A percentile compares a stretch with the other conserved stretches of the same genome.
Evolutionary conservation across 2,329 filamentous ascomycete species (phyloP).

Genomic region (Drechslerella coelobrocha): DNA sequence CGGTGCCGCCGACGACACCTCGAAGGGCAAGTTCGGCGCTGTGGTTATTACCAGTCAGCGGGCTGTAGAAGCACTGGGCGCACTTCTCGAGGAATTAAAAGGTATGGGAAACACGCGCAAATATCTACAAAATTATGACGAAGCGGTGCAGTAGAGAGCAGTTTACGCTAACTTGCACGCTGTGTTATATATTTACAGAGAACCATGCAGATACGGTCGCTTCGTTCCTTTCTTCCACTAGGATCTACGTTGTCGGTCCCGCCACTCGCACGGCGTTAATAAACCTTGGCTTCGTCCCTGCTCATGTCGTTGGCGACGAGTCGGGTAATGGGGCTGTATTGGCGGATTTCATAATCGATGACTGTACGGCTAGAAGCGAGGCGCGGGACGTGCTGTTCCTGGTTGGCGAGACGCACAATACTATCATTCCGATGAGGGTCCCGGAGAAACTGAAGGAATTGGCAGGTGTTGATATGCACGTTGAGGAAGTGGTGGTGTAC

Average conservation of each 20-base stretch:
- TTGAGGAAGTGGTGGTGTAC: slow-evolving; percentile 85
- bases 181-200: slow-evolving; percentile 47
- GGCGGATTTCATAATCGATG: slow-evolving; percentile 76
- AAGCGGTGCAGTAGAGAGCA: too few species aligned
- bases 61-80: slow-evolving; percentile 78
- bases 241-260: slow-evolving; percentile 80
- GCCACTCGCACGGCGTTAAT: slow-evolving; percentile 77
- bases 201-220: slow-evolving; percentile 56
- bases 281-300: slow-evolving; percentile 62
- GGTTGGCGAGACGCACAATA: slow-evolving; percentile 85
- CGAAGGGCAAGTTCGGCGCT: slow-evolving; percentile 68
- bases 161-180: slow-evolving; percentile 4
- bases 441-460: slow-evolving; percentile 69
- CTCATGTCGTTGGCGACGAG: slow-evolving; percentile 76
- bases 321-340: slow-evolving; percentile 85
- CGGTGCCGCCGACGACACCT: slow-evolving; percentile 59
- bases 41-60: slow-evolving; percentile 84
- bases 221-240: slow-evolving; percentile 66
- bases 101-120: too few species aligned
- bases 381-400: slow-evolving; percentile 75
- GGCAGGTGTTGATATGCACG: slow-evolving; percentile 61
- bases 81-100: slow-evolving; percentile 66
- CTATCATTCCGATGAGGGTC: slow-evolving; percentile 73
- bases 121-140: too few species aligned
- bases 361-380: slow-evolving; percentile 66